These are phyloP conservation scores for Hypoxylon lienhwacheense DNA, from an alignment of 495 filamentous ascomycete species.

Conservation along the genomic window DNA sequence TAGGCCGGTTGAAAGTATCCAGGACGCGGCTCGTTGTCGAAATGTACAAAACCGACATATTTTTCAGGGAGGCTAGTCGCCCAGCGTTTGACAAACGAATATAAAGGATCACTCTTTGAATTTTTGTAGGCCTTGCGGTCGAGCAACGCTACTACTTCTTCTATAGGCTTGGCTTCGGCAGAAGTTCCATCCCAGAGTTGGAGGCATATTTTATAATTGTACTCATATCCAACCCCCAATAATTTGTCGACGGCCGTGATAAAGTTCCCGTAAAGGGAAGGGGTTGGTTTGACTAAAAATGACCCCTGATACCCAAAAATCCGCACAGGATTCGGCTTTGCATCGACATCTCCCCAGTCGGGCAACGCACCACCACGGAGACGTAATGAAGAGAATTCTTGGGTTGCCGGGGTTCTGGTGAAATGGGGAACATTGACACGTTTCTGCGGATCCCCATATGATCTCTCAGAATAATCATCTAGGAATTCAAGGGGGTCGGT, in stretches of 20 bases:
- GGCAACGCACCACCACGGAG: slow-evolving; percentile 34
- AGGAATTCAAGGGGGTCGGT: slow-evolving; percentile 23
- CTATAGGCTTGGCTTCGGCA: neutral
- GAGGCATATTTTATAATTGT: slow-evolving; percentile 22
- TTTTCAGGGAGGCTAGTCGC: neutral
- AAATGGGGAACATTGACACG: neutral
- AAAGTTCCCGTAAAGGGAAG: neutral
- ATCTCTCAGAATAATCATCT: slow-evolving; percentile 10
- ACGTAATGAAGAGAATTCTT: slow-evolving; percentile 12
- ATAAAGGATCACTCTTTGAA: neutral
- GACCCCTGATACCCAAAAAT: slow-evolving; percentile 23
- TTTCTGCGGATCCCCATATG: slow-evolving; percentile 1
- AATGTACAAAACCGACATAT: slow-evolving; percentile 24
- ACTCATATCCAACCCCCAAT: neutral
- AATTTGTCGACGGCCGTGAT: slow-evolving; percentile 16
- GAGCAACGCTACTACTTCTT: slow-evolving; percentile 9
- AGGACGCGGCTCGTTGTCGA: slow-evolving; percentile 15
- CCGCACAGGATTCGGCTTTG: neutral
- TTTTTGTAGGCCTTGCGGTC: neutral
- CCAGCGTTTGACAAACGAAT: slow-evolving; percentile 1
- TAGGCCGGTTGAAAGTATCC: slow-evolving; percentile 13
- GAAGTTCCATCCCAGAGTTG: slow-evolving; percentile 23
- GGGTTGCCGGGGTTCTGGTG: neutral
- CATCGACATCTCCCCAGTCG: neutral
- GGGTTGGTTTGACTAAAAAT: neutral